Evolutionary conservation across 805 yeast species (phyloP), one percentile per base, ranked within the genome.

Genomic region (Wickerhamiella occidentalis): DNA sequence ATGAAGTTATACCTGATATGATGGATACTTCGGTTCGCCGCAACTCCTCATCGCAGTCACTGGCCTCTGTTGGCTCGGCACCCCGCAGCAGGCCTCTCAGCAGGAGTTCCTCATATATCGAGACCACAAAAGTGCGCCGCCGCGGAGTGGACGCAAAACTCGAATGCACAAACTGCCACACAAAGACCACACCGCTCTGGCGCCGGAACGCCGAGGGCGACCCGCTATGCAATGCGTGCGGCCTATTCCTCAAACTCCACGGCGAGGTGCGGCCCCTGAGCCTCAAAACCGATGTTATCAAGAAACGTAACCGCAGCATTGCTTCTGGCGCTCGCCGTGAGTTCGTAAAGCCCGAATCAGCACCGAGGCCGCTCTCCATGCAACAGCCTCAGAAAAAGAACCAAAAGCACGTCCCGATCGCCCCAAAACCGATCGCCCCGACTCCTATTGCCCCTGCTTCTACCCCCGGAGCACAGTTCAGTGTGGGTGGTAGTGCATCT

Each of bases 161-260:
- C 6, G 69, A 68, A 51, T 88, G 96, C 65, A 80, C 88, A 7
- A 90, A 90, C 66, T 90, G 98, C 65, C 82, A 82, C 61, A 90
- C 98, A 0, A 78, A 76, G 55, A 88, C 94, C 28, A 90, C 98
- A 0, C 98, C 98, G 0, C 66, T 90, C 25, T 90, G 98, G 98
- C 71, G 98, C 58, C 73, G 96, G 50, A 86, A 88, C 56, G 87
- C 95, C 0, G 86, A 85, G 55, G 97, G 97, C 1, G 85, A 86
- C 64, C 94, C 96, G 0, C 68, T 90, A 51, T 90, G 98, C 67
- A 90, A 90, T 63, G 98, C 98, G 0, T 90, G 98, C 69, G 98
- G 98, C 0, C 69, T 90, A 53, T 90, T 90, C 59, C 73, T 86
- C 62, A 90, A 90, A 65, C 68, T 90, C 33, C 97, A 90, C 60